Evolutionary conservation across 495 filamentous ascomycete species (phyloP), one percentile per base, ranked within the genome.

Genomic region (Aspergillus coremiiformis): DNA sequence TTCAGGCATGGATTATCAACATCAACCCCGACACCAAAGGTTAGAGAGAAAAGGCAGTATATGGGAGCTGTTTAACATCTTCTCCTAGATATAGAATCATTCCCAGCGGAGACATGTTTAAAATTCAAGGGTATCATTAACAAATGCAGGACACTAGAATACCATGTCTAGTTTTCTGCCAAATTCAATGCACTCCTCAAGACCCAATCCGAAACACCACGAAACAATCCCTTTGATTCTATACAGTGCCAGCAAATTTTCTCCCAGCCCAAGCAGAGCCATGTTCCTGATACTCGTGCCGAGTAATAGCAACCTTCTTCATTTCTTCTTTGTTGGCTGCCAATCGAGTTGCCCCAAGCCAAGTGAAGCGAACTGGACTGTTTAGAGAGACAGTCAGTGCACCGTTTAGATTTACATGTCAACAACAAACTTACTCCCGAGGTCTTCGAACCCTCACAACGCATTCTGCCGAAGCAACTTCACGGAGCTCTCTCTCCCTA

Each of bases 241-340:
- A 70, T 26, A 64, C 27, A 15, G 51, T 56, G 27, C 76, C 76
- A 21, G 78, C 64, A 57, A 96, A 96, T 61, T 83, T 87, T 54
- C 81, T 82, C 29, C 78, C 80, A 20, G 85, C 77, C 89, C 88
- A 96, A 20, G 70, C 76, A 47, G 82, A 82, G 22, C 93, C 93
- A 64, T 88, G 66, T 66, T 99, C 93, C 44, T 88, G 81, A 66
- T 97, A 97, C 61, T 99, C 90, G 51, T 87, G 78, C 53, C 88
- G 86, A 5, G 87, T 91, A 12, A 96, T 86, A 0, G 81, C 78
- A 10, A 89, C 68, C 33, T 72, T 70, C 52, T 79, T 72, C 42
- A 91, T 58, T 33, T 72, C 66, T 32, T 84, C 76, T 49, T 75
- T 76, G 62, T 93, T 81, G 26, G 66, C 77, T 1, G 89, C 91